Evolutionary conservation across 768 basidiomycete genomes (phyloP).

Genomic region (Auricularia heimuer): DNA sequence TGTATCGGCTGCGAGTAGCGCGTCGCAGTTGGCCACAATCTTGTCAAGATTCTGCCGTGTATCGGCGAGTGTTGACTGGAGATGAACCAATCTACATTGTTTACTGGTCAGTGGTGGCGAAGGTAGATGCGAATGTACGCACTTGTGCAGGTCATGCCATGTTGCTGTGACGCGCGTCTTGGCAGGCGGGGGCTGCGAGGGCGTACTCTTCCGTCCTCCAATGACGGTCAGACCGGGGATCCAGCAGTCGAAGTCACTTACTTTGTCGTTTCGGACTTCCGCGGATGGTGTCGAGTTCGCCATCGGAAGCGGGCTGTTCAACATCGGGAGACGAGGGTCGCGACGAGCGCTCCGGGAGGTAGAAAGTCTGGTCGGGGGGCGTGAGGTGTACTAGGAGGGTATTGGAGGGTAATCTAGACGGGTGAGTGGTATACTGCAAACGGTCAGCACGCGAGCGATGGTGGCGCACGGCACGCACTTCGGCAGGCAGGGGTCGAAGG

Average conservation of each 20-base stretch:
- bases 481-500: constrained; percentile 46
- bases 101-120: constrained; percentile 8
- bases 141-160: constrained; percentile 69
- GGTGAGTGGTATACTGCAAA: constrained; percentile 12
- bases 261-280: constrained; percentile 24
- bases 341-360: constrained; percentile 33
- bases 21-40: constrained; percentile 25
- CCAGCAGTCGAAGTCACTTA: constrained; percentile 4
- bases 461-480: constrained; percentile 36
- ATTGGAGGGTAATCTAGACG: constrained; percentile 55
- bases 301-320: constrained; percentile 59
- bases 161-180: constrained; percentile 37
- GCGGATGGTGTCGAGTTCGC: constrained; percentile 39
- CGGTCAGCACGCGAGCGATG: neutral
- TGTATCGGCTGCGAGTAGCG: constrained; percentile 17
- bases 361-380: constrained; percentile 51
- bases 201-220: neutral
- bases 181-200: constrained; percentile 10
- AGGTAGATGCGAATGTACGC: constrained; percentile 17
- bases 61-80: constrained; percentile 32
- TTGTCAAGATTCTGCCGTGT: constrained; percentile 26
- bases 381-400: constrained; percentile 58
- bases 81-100: constrained; percentile 29
- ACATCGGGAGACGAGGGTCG: constrained; percentile 46
- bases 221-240: too few species aligned